Percentiles rank a stretch among this genome's conserved stretches.
Evolutionary conservation across 495 filamentous ascomycete genomes (phyloP).

Genomic region (Trichoderma parareesei): DNA sequence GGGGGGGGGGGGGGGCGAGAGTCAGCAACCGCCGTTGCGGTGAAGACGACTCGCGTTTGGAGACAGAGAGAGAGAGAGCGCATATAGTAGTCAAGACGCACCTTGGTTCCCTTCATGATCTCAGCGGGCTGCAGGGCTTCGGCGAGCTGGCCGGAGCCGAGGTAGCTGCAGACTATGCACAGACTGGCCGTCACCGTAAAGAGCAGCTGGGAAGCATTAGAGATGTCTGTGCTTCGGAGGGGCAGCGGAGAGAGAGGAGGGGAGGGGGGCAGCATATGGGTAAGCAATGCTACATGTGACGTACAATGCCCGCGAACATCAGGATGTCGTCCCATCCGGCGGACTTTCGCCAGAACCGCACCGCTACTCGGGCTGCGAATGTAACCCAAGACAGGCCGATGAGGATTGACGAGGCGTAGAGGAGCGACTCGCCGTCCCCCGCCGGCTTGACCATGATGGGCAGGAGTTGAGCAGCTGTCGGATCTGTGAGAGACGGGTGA

Average conservation of each 20-base stretch:
- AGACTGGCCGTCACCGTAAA: neutral
- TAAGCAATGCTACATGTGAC: neutral
- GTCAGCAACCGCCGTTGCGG: neutral
- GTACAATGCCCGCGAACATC: slow-evolving; percentile 1
- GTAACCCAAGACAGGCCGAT: neutral
- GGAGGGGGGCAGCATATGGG: too few species aligned
- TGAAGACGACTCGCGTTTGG: neutral
- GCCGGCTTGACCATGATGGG: slow-evolving; percentile 2
- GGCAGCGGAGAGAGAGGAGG: too few species aligned
- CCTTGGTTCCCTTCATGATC: slow-evolving; percentile 8
- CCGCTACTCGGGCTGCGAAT: neutral
- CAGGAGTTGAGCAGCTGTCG: neutral
- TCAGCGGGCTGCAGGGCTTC: neutral
- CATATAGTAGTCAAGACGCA: neutral
- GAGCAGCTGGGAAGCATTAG: slow-evolving; percentile 6
- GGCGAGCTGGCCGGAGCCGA: neutral
- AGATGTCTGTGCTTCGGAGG: neutral
- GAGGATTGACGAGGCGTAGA: neutral
- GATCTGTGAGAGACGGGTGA: neutral
- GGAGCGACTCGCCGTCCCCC: neutral
- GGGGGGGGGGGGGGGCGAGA: neutral
- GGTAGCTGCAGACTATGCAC: slow-evolving; percentile 4
- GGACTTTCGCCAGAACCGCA: neutral
- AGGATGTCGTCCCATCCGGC: slow-evolving; percentile 1
- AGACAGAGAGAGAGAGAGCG: neutral